Evolutionary conservation across 805 yeast genomes (phyloP), one percentile per base, ranked within the genome.

Genomic region (Ogataea populi-albae): DNA sequence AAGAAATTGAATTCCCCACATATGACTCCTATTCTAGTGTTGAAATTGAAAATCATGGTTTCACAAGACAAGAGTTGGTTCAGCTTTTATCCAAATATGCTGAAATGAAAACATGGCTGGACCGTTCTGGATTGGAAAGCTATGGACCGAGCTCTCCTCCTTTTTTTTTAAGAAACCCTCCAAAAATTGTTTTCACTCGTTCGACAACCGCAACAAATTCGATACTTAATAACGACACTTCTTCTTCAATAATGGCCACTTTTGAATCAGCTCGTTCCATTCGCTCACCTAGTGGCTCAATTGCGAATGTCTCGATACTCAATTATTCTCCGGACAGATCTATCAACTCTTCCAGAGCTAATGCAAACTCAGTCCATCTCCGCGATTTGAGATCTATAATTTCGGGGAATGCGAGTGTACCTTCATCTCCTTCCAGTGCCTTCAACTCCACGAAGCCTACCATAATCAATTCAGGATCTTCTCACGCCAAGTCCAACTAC

Each of bases 301-400:
- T 34, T n/a, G 25, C 23, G 30, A 32, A 38, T 23, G 37, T 32
- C 23, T 23, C 44, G 10, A 14, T 42, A 4, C 34, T 42, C n/a
- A 32, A 41, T 17, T 37, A 35, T 25, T 37, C 41, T 10, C 33
- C 41, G 3, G 43, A 46, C 1, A 34, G 51, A 14, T 47, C 51
- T 12, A 37, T 26, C n/a, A 33, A 30, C 19, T 43, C 48, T 7
- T 46, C 45, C 2, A 39, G 44, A 22, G 12, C 33, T 12, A 36
- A 38, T 26, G 22, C 45, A 4, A 49, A 48, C 26, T 42, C 62
- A 1, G 66, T 68, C 1, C 59, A 59, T 39, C 65, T 65, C 0
- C 41, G 59, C n/a, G 71, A 68, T 27, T 54, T 68, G 40, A 62
- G 62, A 32, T 62, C 61, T 12, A 55, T 54, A 11, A 44, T 60